Evolutionary conservation across 2,329 filamentous ascomycete genomes (phyloP).

Genomic region (Pseudopithomyces maydicus): DNA sequence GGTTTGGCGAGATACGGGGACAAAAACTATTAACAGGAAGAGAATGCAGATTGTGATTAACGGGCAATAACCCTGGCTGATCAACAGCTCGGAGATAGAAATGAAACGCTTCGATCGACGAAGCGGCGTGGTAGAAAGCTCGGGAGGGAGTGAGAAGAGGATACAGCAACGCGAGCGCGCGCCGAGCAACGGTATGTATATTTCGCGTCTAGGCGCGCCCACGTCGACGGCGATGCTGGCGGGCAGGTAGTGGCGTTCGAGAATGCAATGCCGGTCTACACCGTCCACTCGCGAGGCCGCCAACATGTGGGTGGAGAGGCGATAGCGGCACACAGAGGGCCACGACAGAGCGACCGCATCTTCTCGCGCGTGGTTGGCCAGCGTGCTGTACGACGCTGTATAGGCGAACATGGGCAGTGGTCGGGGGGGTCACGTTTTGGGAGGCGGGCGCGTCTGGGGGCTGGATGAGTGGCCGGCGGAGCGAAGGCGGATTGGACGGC

Average conservation of each 20-base stretch:
- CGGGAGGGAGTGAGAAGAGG: conserved; percentile 41
- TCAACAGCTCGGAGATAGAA: conserved; percentile 51
- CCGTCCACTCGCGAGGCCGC: conserved; percentile 34
- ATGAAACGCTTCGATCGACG: conserved; percentile 53
- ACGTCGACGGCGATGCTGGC: conserved; percentile 23
- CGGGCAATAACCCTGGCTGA: conserved; percentile 46
- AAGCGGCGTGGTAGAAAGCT: conserved; percentile 36
- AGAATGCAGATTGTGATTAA: conserved; percentile 34
- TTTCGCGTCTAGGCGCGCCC: conserved; percentile 41
- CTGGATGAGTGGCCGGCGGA: conserved; percentile 15
- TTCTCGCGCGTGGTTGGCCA: conserved; percentile 34
- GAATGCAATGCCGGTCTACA: conserved; percentile 34
- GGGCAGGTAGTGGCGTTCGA: conserved; percentile 35
- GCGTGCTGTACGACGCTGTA: conserved; percentile 11
- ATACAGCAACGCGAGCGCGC: conserved; percentile 34
- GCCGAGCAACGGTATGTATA: conserved; percentile 37
- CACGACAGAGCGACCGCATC: conserved; percentile 37
- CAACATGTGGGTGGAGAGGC: conserved; percentile 26
- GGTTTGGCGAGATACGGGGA: conserved; percentile 22
- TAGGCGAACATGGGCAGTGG: conserved; percentile 21
- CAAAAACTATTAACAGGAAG: conserved; percentile 31
- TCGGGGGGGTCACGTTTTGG: conserved; percentile 27
- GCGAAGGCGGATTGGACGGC: conserved; percentile 37
- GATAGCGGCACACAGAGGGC: conserved; percentile 42
- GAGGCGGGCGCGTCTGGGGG: conserved; percentile 23